These are phyloP conservation scores for Cyberlindnera euphorbiae DNA, from an alignment of 805 yeast species.

Conservation along the genomic window DNA sequence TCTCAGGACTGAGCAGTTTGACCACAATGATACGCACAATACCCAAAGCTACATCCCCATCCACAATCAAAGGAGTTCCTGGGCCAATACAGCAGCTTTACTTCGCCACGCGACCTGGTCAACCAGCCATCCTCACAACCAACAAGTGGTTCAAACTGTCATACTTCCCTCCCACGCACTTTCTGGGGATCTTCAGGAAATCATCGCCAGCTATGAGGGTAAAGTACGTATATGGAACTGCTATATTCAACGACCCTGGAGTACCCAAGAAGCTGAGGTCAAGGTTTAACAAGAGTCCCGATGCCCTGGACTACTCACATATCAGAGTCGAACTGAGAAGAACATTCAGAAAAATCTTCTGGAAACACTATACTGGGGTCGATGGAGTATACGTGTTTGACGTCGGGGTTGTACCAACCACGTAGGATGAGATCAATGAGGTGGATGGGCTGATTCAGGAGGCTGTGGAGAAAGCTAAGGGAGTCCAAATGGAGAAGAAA, in stretches of 20 bases:
- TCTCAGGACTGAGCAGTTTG: too few species aligned
- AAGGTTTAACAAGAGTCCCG: conserved; percentile 11
- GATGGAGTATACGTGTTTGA: conserved; percentile 24
- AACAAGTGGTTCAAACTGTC: conserved; percentile 13
- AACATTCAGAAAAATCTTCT: conserved; percentile 8
- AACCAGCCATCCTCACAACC: conserved; percentile 2
- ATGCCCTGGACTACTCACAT: conserved; percentile 18
- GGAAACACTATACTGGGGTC: conserved; percentile 10
- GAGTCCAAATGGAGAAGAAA: neutral
- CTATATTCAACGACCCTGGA: conserved; percentile 14
- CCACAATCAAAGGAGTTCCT: conserved; percentile 8
- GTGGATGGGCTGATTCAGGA: conserved; percentile 5
- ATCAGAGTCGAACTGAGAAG: conserved; percentile 17
- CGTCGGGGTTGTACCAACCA: conserved; percentile 14
- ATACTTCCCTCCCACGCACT: conserved; percentile 22
- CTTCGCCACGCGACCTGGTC: conserved; percentile 11
- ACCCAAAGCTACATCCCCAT: conserved; percentile 6
- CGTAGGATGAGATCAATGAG: conserved; percentile 3
- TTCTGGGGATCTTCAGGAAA: conserved; percentile 20
- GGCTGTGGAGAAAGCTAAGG: conserved; percentile 6
- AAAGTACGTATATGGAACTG: conserved; percentile 14
- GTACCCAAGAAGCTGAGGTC: conserved; percentile 4
- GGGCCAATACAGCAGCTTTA: conserved; percentile 8
- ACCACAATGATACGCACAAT: neutral
- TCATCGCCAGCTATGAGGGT: conserved; percentile 21